These are phyloP conservation scores for Ganoderma leucocontextum DNA, from an alignment of 1,284 basidiomycete genomes.

Conservation along the genomic window DNA sequence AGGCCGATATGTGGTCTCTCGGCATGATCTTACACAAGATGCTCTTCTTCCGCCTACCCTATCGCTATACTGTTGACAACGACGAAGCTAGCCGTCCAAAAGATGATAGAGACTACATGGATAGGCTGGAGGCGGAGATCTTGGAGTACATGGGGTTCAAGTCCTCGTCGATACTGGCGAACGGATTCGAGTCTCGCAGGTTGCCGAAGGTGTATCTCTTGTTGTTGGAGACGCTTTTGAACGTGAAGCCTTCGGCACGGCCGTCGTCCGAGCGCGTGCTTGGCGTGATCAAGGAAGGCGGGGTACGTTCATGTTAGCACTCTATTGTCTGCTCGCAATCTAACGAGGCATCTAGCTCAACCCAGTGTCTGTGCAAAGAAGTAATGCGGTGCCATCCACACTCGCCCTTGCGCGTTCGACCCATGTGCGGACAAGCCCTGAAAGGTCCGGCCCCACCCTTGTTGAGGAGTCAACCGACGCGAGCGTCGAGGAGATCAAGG, in stretches of 20 bases:
- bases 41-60: constrained; percentile 88
- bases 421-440: constrained; percentile 19
- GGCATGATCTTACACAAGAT: constrained; percentile 95
- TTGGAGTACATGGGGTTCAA: constrained; percentile 79
- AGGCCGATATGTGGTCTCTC: constrained; percentile 89
- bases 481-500: constrained; percentile 25
- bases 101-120: constrained; percentile 67
- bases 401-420: constrained; percentile 23
- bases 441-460: constrained; percentile 6
- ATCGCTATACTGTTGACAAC: constrained; percentile 68
- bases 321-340: constrained; percentile 3
- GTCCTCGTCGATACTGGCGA: constrained; percentile 55
- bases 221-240: constrained; percentile 76
- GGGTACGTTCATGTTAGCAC: constrained; percentile 49
- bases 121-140: constrained; percentile 79
- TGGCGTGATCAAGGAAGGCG: constrained; percentile 69
- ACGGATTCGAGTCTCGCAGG: constrained; percentile 70
- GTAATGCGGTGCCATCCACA: constrained; percentile 5
- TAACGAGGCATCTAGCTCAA: constrained; percentile 13
- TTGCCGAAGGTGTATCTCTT: constrained; percentile 75
- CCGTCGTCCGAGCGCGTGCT: constrained; percentile 80
- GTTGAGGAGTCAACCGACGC: constrained; percentile 23
- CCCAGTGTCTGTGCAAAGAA: constrained; percentile 6
- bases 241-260: constrained; percentile 63
- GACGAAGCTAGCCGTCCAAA: constrained; percentile 52